A percentile compares a stretch with the other conserved stretches of the same genome.
Conservation (phyloP, 176 grass and related monocot genomes). For the Carex cristatella region DNA sequence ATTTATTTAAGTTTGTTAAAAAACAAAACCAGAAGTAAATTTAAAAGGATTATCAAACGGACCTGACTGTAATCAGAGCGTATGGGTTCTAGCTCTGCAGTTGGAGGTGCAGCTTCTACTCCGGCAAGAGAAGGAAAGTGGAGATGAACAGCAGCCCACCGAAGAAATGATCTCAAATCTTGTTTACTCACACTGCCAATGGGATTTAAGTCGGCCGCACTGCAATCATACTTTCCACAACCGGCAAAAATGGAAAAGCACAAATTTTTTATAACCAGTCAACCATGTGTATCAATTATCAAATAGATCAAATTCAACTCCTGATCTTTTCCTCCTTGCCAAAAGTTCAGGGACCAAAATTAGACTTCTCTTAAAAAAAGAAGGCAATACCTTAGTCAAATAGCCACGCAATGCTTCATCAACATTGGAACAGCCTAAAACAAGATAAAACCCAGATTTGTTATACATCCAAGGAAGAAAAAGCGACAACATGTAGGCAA, state of each 20-base stretch:
- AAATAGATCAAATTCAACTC: background rate
- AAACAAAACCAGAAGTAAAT: background rate
- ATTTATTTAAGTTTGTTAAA: background rate
- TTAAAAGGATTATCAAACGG: background rate
- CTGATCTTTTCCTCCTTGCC: background rate
- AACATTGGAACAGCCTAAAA: conserved; percentile 91
- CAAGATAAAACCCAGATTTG: conserved; percentile 98
- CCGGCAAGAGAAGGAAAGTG: conserved; percentile 83
- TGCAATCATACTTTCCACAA: conserved; percentile 84
- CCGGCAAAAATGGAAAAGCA: conserved; percentile 9
- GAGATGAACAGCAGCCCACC: conserved; percentile 82
- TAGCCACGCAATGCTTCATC: conserved; percentile 97
- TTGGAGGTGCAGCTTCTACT: conserved; percentile 94
- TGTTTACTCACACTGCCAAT: conserved; percentile 98
- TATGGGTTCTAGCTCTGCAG: conserved; percentile 94
- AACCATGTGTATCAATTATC: background rate
- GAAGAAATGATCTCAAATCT: conserved; percentile 81
- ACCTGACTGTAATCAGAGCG: conserved; percentile 77
- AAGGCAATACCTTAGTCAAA: conserved; percentile 81
- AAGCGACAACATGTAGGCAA: conserved; percentile 96
- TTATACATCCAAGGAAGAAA: conserved; percentile 94
- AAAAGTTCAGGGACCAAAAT: background rate
- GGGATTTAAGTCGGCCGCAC: conserved; percentile 93
- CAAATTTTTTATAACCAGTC: background rate
- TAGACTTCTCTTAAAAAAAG: background rate